These are phyloP conservation scores for Chaetomium strumarium DNA, from an alignment of 2,329 filamentous ascomycete genomes.

Conservation along the genomic window DNA sequence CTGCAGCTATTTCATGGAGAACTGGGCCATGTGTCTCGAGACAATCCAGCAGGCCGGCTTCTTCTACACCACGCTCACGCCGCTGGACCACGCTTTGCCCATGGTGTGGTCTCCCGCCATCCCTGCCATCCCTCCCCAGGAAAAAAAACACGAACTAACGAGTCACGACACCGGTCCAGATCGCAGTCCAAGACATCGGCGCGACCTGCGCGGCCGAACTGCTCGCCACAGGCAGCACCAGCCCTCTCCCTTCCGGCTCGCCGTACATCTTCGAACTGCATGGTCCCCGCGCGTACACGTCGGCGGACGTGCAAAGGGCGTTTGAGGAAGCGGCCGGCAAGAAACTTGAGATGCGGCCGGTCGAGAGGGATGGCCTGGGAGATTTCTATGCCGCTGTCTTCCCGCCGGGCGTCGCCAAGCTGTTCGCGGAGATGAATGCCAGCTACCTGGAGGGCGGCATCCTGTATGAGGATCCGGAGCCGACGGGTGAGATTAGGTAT, in stretches of 20 bases:
- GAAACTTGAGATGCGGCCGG: constrained; percentile 25
- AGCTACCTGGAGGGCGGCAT: constrained; percentile 19
- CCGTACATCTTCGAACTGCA: constrained; percentile 31
- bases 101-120: constrained; percentile 25
- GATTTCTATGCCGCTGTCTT: constrained; percentile 19
- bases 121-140: no score
- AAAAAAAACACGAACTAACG: no score
- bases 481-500: constrained; percentile 10
- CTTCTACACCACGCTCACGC: constrained; percentile 32
- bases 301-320: constrained; percentile 28
- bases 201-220: constrained; percentile 10
- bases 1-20: constrained; percentile 36
- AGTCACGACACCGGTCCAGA: constrained; percentile 17
- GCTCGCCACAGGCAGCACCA: constrained; percentile 5
- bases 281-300: constrained; percentile 27
- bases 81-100: constrained; percentile 29
- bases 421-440: constrained; percentile 19
- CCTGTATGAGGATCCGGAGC: constrained; percentile 14
- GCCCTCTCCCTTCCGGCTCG: constrained; percentile 14
- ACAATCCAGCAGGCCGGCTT: constrained; percentile 28
- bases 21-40: constrained; percentile 29
- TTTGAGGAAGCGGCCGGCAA: constrained; percentile 27
- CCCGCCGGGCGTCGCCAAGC: constrained; percentile 12
- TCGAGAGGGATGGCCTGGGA: constrained; percentile 14
- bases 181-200: constrained; percentile 26